A percentile compares a stretch with the other conserved stretches of the same genome.
Evolutionary conservation across 768 basidiomycete genomes (phyloP).

Genomic region (Pilatotrama ljubarskyi): DNA sequence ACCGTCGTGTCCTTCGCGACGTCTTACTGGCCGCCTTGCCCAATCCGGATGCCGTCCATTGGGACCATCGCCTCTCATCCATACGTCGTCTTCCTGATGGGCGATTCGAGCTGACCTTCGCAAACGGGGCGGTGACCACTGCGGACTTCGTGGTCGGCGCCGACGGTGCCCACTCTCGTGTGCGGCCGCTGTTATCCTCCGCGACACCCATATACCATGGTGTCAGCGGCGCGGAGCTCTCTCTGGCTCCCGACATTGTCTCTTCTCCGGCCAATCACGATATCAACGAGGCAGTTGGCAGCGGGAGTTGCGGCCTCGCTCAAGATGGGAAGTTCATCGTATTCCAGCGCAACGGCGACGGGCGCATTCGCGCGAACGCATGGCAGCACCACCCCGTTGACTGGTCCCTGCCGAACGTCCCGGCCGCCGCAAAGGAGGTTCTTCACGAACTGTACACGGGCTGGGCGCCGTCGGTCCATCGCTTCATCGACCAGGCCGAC

Average conservation of each 20-base stretch:
- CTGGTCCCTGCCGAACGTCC: conserved; percentile 7
- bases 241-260: conserved; percentile 26
- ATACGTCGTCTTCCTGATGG: no score
- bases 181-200: conserved; percentile 36
- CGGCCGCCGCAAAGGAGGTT: conserved; percentile 11
- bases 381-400: conserved; percentile 15
- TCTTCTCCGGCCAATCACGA: not conserved
- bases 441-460: not conserved
- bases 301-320: conserved; percentile 32
- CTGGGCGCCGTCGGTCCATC: conserved; percentile 17
- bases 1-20: no score
- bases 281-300: conserved; percentile 25
- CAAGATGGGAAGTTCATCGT: conserved; percentile 29
- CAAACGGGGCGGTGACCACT: not conserved
- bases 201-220: conserved; percentile 37
- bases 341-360: conserved; percentile 36
- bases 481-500: conserved; percentile 10
- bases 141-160: conserved; percentile 36
- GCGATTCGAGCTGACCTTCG: no score
- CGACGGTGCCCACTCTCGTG: no score
- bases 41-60: no score
- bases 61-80: no score
- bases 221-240: conserved; percentile 19
- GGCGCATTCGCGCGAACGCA: conserved; percentile 14
- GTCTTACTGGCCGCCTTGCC: no score